Conservation (phyloP, 225 moss, liverwort and hornwort genomes). For the Thuidium tamariscinum region DNA sequence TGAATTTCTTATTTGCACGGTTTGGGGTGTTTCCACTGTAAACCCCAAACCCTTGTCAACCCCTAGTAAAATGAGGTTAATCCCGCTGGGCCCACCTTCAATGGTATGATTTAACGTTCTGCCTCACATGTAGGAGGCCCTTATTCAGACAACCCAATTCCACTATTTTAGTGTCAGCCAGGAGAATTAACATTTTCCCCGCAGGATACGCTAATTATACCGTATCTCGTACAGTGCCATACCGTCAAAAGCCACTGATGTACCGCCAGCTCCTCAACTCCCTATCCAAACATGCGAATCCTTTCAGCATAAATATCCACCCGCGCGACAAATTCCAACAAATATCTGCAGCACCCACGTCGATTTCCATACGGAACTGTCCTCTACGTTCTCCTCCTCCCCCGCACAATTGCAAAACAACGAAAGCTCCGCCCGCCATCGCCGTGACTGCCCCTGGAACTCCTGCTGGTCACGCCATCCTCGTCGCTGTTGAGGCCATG, state of each 20-base stretch:
- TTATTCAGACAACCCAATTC: no score
- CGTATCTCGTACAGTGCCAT: background rate
- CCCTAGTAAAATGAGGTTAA: no score
- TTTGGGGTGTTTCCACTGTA: no score
- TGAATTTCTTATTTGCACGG: no score
- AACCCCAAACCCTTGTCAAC: no score
- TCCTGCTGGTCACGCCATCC: background rate
- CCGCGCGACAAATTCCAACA: background rate
- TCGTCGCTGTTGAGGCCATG: background rate
- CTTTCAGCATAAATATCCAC: background rate
- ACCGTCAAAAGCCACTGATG: background rate
- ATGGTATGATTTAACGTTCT: no score
- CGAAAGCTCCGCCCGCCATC: background rate
- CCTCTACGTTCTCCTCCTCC: background rate
- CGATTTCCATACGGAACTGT: background rate
- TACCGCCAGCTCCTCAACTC: background rate
- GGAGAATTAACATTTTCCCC: background rate
- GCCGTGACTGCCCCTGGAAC: background rate
- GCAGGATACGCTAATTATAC: background rate
- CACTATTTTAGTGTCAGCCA: no score
- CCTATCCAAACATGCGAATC: background rate
- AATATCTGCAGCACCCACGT: background rate
- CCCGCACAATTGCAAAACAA: background rate
- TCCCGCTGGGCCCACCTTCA: no score
- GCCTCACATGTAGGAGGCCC: no score